A percentile compares a stretch with the other conserved stretches of the same genome.
phyloP scores from a whole-genome alignment of 148 eudicot genomes.

The Gaultheria prostrata region DNA sequence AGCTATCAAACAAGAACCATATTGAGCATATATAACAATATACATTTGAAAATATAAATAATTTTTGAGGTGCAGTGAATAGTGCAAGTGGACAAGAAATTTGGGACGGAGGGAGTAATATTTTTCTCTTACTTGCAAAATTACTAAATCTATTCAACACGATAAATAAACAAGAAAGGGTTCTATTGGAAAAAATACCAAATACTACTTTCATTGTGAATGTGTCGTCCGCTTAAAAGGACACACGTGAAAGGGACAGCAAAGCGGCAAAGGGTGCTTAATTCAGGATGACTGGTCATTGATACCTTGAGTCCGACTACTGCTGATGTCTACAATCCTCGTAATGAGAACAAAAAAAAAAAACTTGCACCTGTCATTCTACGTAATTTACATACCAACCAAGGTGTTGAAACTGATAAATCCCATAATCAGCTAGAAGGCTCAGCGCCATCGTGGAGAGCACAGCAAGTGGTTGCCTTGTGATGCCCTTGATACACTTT shows the following conservation, averaged over 20 bases:
- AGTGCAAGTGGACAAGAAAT: too few relatives aligned
- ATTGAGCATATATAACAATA: too few relatives aligned
- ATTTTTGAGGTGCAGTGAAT: too few relatives aligned
- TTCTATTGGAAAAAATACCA: background rate
- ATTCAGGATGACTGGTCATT: background rate
- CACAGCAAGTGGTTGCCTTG: slow-evolving; percentile 94
- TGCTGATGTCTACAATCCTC: background rate
- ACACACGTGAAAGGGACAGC: background rate
- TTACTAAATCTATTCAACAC: background rate
- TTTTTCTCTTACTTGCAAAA: background rate
- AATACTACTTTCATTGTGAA: background rate
- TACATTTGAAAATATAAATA: too few relatives aligned
- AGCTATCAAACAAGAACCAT: too few relatives aligned
- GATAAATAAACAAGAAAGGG: background rate
- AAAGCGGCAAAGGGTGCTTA: background rate
- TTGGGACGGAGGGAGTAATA: too few relatives aligned
- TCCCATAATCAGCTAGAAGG: slow-evolving; percentile 37
- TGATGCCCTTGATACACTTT: slow-evolving; percentile 88
- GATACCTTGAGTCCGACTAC: background rate
- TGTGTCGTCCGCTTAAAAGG: background rate
- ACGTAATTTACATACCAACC: background rate
- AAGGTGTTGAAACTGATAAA: slow-evolving; percentile 6
- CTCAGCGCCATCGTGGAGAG: slow-evolving; percentile 93
- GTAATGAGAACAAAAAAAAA: background rate
- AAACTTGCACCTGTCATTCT: background rate